Evolutionary conservation across 306 rosid genomes (phyloP), one percentile per base, ranked within the genome.

Genomic region (Albizia julibrissin): DNA sequence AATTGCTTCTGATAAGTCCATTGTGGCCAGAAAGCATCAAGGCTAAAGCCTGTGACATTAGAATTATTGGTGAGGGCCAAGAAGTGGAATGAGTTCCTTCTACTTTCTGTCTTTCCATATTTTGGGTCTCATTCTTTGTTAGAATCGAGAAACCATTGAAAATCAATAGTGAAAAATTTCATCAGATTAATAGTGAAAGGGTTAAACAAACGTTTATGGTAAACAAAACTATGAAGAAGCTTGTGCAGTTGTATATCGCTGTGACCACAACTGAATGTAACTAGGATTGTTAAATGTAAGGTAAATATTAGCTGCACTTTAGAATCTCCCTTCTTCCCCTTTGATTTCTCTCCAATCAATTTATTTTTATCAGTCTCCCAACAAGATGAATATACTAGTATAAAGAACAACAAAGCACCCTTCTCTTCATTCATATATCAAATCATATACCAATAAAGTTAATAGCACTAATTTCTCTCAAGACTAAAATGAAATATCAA

Each of bases 21-120:
- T 43, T 22, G 75, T 43, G 56, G 58, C 47, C 58, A 43, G 75
- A 14, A 29, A 15, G 69, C 42, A 64, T 70, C 33, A n/a, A 70
- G n/a, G 33, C 5, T 44, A 40, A 69, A 70, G 54, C 34, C 11
- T 70, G 74, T 22, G 34, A 42, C 27, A 16, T 22, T 26, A 22
- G 52, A 44, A 44, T 71, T 71, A 15, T 71, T 71, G 75, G 75
- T 71, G 58, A 24, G 40, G 75, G n/a, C 75, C 75, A 43, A 43
- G 6, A 10, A 29, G 21, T 43, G 33, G 37, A 43, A 24, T 44
- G 39, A 43, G 22, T 22, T 70, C 56, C 56, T 42, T 11, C 33
- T 34, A 13, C 21, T 22, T 16, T 22, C 74, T 12, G 0, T 52
- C 14, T 42, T 12, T n/a, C n/a, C 52, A 18, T 10, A 13, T 14